Percentiles rank a stretch among this genome's conserved stretches.
Conservation (phyloP, 352 stramenopile species). For the Globisporangium solare region DNA sequence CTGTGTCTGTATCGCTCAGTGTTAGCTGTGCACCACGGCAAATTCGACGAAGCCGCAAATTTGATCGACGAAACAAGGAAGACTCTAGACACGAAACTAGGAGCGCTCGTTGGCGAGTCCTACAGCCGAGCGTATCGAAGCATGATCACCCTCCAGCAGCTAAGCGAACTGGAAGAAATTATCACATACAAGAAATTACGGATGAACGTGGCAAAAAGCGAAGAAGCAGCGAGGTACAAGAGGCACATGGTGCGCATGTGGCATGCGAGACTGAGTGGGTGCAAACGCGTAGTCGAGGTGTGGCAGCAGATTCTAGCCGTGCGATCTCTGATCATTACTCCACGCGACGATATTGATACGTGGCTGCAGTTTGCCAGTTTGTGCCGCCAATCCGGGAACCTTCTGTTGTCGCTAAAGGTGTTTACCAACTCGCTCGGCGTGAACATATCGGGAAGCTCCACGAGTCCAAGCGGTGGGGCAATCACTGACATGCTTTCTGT, state of each 20-base stretch:
- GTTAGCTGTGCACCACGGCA: constrained; percentile 90
- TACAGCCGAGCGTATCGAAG: constrained; percentile 96
- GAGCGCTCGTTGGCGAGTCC: constrained; percentile 93
- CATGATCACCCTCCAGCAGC: constrained; percentile 96
- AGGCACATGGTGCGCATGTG: constrained; percentile 86
- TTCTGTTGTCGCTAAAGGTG: constrained; percentile 81
- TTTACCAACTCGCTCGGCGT: constrained; percentile 79
- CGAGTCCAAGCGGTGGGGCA: constrained; percentile 12
- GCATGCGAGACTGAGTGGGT: constrained; percentile 75
- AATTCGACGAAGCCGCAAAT: constrained; percentile 89
- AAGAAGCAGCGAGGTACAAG: constrained; percentile 77
- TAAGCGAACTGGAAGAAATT: constrained; percentile 98
- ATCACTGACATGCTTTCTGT: constrained; percentile 49
- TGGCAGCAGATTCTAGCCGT: constrained; percentile 95
- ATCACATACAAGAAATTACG: constrained; percentile 91
- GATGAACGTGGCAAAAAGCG: constrained; percentile 54
- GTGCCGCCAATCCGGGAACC: constrained; percentile 85
- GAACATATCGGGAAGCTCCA: constrained; percentile 22
- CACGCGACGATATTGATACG: constrained; percentile 87
- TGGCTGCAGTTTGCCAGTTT: constrained; percentile 93
- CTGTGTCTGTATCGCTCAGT: constrained; percentile 83
- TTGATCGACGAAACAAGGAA: constrained; percentile 93
- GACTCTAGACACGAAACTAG: constrained; percentile 93
- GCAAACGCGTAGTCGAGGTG: constrained; percentile 88
- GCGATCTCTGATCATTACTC: constrained; percentile 80